Base-by-base conservation (phyloP, 2,329 filamentous ascomycete species). In the Neophaeococcomyces mojaviensis region DNA sequence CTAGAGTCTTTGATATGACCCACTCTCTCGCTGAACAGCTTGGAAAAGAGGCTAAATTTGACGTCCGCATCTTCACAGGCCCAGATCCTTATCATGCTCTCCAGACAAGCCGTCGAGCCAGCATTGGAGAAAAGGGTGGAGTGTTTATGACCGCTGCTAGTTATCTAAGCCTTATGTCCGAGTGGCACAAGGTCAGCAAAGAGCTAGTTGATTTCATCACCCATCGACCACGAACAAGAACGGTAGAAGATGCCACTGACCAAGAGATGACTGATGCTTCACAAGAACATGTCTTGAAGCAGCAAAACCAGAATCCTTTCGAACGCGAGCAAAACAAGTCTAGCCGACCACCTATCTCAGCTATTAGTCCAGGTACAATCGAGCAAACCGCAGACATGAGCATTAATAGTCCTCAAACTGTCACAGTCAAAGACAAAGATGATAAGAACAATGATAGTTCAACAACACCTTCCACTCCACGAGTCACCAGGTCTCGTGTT, bases 151-250 rank as follows among this genome's bases (percentile, higher is more conserved):
- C 59, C 9, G 66, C 63, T 2, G 61, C 68, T 63, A 48, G 72
- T n/a, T 92, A 87, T 55, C 71, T 90, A 22, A 70, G 76, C 36
- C 76, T 77, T 28, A 84, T 88, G 59, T 73, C 74, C 26, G 71
- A 77, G 33, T 95, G 88, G 88, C 86, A 92, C 57, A 72, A 71
- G 49, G 82, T 82, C 59, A 88, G 84, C 16, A 73, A 75, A 46
- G 79, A 89, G 45, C 86, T 96, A 50, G 67, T 79, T 18, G 64
- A 70, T 12, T 78, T 74, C 53, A 74, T 81, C 55, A 78, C 66
- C 40, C 43, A 41, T 12, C 36, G 28, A 22, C 42, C 41, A 41
- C 9, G 28, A 19, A 10, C 10, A 7, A 22, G 15, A 4, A 42
- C 7, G 13, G 16, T 20, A 7, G 43, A 41, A 32, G 36, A 46